phyloP scores from a whole-genome alignment of 2,329 filamentous ascomycete species.

The Bisporella sp. region DNA sequence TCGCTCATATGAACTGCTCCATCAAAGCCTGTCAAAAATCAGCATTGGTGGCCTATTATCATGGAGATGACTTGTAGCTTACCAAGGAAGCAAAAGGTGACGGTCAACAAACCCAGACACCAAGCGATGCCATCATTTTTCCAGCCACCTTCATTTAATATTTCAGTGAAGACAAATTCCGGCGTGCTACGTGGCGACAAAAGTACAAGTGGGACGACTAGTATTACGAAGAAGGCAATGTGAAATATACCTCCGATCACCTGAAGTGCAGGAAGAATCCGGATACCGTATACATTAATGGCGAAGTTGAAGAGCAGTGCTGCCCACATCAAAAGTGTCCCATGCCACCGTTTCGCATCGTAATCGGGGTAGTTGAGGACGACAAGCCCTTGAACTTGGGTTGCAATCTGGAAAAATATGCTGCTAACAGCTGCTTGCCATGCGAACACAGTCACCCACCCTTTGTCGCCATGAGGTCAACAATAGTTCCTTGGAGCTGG shows the following conservation, averaged over 20 bases:
- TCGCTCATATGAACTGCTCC: constrained; percentile 29
- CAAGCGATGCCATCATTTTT: constrained; percentile 23
- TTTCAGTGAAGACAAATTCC: constrained; percentile 21
- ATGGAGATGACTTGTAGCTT: constrained; percentile 17
- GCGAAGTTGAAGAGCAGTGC: not conserved
- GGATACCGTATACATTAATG: constrained; percentile 2
- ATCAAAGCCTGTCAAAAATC: constrained; percentile 6
- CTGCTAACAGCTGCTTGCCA: constrained; percentile 37
- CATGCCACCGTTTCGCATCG: constrained; percentile 32
- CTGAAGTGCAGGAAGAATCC: constrained; percentile 14
- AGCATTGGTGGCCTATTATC: not conserved
- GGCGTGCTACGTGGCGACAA: constrained; percentile 11
- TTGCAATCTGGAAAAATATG: constrained; percentile 33
- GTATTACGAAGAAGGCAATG: constrained; percentile 34
- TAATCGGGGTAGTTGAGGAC: constrained; percentile 28
- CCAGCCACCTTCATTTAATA: constrained; percentile 24
- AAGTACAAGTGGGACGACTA: constrained; percentile 31
- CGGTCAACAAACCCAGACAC: constrained; percentile 29
- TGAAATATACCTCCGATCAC: constrained; percentile 35
- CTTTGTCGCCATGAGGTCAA: constrained; percentile 12
- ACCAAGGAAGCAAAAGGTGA: constrained; percentile 6
- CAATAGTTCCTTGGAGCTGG: not conserved
- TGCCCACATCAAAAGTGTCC: constrained; percentile 28
- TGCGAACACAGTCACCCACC: constrained; percentile 37
- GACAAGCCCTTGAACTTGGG: constrained; percentile 36